These are phyloP conservation scores for Annona squamosa DNA, from an alignment of 164 flowering plant species.

Conservation along the genomic window DNA sequence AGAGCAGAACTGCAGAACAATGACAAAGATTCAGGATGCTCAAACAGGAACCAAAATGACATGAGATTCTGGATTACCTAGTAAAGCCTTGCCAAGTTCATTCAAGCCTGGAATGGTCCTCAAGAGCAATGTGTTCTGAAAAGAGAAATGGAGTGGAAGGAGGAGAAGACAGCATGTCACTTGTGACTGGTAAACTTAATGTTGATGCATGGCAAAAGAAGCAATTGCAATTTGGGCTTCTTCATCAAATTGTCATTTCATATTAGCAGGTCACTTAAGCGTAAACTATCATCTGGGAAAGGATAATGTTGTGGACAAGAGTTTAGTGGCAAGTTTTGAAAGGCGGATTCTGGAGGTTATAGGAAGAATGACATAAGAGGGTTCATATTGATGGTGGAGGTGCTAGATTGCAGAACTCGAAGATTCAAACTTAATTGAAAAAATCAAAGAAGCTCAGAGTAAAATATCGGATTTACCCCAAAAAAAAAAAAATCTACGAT, in stretches of 20 bases:
- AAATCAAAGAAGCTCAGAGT: no score
- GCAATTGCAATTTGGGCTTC: background rate
- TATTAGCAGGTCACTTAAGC: no score
- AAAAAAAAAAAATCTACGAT: no score
- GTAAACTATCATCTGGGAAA: no score
- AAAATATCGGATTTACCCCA: no score
- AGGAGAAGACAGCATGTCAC: background rate
- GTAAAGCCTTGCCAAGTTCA: constrained; percentile 25
- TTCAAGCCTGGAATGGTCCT: constrained; percentile 30
- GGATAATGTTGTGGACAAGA: no score
- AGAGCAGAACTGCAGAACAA: background rate
- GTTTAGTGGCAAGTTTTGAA: no score
- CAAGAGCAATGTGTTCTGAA: constrained; percentile 30
- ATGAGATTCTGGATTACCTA: constrained; percentile 14
- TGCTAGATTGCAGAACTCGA: background rate
- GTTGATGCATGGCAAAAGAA: background rate
- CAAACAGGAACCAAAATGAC: background rate
- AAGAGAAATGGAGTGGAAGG: background rate
- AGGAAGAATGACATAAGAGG: background rate
- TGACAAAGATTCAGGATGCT: background rate
- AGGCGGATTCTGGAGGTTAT: background rate
- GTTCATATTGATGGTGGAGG: background rate
- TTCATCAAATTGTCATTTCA: background rate
- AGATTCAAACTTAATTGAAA: no score
- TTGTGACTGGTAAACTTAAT: background rate